Percentiles rank a stretch among this genome's conserved stretches.
These are phyloP conservation scores for Quercus engelmannii DNA, from an alignment of 306 rosid genomes.

Conservation along the genomic window DNA sequence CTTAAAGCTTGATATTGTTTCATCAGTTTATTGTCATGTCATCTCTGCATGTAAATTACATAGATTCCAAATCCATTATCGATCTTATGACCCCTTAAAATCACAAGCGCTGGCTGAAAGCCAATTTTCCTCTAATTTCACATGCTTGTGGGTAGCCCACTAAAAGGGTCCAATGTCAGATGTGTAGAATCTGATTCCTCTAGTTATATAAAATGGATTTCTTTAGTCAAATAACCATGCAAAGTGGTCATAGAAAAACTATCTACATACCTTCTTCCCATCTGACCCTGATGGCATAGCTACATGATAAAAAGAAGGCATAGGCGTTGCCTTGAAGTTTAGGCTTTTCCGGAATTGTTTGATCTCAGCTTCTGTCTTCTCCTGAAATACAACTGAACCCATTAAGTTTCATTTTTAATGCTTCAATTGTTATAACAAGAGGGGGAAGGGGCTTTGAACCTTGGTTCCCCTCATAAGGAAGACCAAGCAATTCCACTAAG, in stretches of 20 bases:
- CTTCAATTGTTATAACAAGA: too few relatives aligned
- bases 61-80: background rate
- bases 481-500: too few relatives aligned
- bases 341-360: slow-evolving; percentile 57
- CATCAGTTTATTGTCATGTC: background rate
- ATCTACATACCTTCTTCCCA: slow-evolving; percentile 51
- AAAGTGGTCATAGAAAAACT: background rate
- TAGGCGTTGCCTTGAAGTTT: slow-evolving; percentile 69
- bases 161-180: background rate
- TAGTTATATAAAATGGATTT: background rate
- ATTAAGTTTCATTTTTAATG: slow-evolving; percentile 9
- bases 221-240: too few relatives aligned
- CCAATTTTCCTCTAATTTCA: background rate
- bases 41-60: background rate
- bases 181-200: background rate
- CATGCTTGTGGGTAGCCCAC: background rate
- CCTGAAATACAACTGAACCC: slow-evolving; percentile 35
- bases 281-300: slow-evolving; percentile 28
- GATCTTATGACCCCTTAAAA: background rate
- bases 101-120: background rate
- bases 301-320: slow-evolving; percentile 60
- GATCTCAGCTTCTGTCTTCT: slow-evolving; percentile 60
- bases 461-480: too few relatives aligned
- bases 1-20: background rate
- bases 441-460: too few relatives aligned